Evolutionary conservation across 202 grass and related monocot species (phyloP), one percentile per base, ranked within the genome.

Genomic region (Zizania palustris): DNA sequence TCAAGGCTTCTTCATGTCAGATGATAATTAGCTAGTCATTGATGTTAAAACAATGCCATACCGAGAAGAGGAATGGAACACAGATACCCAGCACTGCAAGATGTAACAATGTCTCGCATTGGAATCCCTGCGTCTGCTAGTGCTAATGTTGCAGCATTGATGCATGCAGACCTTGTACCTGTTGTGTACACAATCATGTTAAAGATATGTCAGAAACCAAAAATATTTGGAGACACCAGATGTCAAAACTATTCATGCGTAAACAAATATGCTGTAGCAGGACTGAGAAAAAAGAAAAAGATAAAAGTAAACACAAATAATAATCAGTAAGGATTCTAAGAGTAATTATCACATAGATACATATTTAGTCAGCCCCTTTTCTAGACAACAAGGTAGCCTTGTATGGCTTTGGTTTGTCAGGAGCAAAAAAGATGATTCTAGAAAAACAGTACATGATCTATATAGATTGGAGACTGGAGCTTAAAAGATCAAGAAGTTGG

Each of bases 101-200:
- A 98, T 21, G 95, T 95, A 65, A 92, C 83, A 72, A 98, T 92
- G 71, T 98, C 95, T 60, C 80, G 81, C 91, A 98, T 98, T 68
- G 95, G 95, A 78, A 98, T 90, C 40, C 95, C 91, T 42, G 91
- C 95, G 87, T 94, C 87, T 72, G 95, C 91, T 77, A 98, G 89
- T 73, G 95, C 95, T 80, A 98, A 51, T 57, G 95, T 98, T 76
- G 95, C 95, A 82, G 91, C 95, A 92, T 98, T 95, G 73, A 98
- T 98, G 83, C 89, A 98, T 60, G 95, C 95, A 62, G 95, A 92
- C 85, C 91, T 88, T 50, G 95, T 95, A 86, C 89, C 89, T 98
- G 61, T 82, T 76, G 75, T 44, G 74, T 22, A 77, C n/a, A 45
- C 5, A 61, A 34, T 71, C 74, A 82, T 63, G 60, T 7, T 70